phyloP scores from a whole-genome alignment of 768 basidiomycete species.

The Tricholomella constricta region DNA sequence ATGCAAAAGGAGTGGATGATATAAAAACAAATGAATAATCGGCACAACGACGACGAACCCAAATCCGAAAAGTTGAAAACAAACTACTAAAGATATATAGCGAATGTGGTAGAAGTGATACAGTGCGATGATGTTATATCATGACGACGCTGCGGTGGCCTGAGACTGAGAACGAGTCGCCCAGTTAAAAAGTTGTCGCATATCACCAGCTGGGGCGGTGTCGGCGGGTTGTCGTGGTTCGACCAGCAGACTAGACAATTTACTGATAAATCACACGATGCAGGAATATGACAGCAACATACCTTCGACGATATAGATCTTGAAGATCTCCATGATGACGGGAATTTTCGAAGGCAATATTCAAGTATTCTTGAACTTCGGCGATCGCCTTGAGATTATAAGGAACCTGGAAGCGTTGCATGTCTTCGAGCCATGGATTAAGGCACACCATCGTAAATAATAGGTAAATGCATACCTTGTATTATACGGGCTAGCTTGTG shows the following conservation, averaged over 20 bases:
- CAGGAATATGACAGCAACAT: slow-evolving; percentile 49
- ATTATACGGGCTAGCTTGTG: slow-evolving; percentile 86
- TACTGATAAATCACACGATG: slow-evolving; percentile 5
- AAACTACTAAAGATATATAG: slow-evolving; percentile 17
- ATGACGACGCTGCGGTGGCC: slow-evolving; percentile 26
- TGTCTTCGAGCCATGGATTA: slow-evolving; percentile 49
- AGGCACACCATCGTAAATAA: neutral
- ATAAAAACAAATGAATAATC: slow-evolving; percentile 15
- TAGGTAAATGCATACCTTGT: slow-evolving; percentile 53
- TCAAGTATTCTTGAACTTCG: slow-evolving; percentile 83
- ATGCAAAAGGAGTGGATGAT: neutral
- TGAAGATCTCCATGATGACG: slow-evolving; percentile 80
- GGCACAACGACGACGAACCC: slow-evolving; percentile 17
- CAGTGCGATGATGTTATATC: slow-evolving; percentile 51
- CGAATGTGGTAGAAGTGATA: slow-evolving; percentile 11
- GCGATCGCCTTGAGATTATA: slow-evolving; percentile 88
- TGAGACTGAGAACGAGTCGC: slow-evolving; percentile 60
- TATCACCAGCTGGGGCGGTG: slow-evolving; percentile 59
- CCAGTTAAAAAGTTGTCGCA: slow-evolving; percentile 82
- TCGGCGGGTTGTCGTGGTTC: slow-evolving; percentile 84
- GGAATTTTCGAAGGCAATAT: slow-evolving; percentile 71
- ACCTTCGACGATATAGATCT: slow-evolving; percentile 87
- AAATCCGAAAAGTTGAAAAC: slow-evolving; percentile 19
- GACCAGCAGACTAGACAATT: slow-evolving; percentile 62
- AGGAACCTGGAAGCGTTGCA: slow-evolving; percentile 88